Evolutionary conservation across 371 early-diverging fungal genomes (phyloP), one percentile per base, ranked within the genome.

Genomic region (Mortierella sp.): DNA sequence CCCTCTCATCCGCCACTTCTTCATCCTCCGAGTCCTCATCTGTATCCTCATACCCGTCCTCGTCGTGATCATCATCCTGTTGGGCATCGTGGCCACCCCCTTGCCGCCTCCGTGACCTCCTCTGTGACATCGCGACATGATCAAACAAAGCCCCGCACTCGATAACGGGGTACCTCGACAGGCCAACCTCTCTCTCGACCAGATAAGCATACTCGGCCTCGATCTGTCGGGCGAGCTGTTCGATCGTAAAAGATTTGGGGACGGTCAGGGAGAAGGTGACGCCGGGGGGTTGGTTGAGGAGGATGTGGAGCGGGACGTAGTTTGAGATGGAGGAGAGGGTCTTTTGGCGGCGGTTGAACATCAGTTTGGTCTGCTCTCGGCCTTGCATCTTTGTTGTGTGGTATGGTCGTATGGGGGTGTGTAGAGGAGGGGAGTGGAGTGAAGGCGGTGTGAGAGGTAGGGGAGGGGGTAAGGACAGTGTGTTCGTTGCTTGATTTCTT

Each of bases 141-240:
- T 83, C 84, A 73, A 83, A 83, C n/a, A 83, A 44, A 1, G 84
- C 84, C 0, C 84, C 84, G 22, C 84, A 83, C 64, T 83, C 76
- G 37, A 83, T 83, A 13, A 81, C 77, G 0, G 82, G 82, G 19
- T 68, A 76, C 10, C 71, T 64, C 9, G 77, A 77, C 19, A 70
- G n/a, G 5, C 82, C 82, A 14, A 81, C 64, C 65, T 81, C 77
- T 10, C 82, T 63, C 64, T 81, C 82, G 52, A 81, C 77, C 72
- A 77, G 4, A 34, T 77, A 81, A 5, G 82, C 82, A 39, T 83
- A 83, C 64, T 83, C 84, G 34, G 76, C 79, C 50, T 83, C 84
- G 73, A 83, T 78, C 76, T 83, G 84, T 13, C 84, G 58, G 10
- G 79, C 84, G 47, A 83, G 64, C n/a, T 73, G 84, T 39, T 78